These are phyloP conservation scores for Batrachochytrium dendrobatidis DNA, from an alignment of 371 early-diverging fungal species.

Conservation along the genomic window DNA sequence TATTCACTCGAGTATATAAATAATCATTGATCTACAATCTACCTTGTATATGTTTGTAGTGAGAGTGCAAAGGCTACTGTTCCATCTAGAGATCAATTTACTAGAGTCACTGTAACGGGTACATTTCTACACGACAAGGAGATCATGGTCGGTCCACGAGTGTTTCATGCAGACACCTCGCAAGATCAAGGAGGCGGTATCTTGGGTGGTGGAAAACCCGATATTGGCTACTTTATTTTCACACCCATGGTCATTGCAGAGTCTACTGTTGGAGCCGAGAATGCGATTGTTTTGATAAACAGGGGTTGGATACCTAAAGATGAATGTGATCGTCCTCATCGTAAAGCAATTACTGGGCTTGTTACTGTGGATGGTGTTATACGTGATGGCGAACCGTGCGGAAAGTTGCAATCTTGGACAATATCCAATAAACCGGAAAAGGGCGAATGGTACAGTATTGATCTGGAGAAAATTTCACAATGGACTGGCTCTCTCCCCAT, in stretches of 20 bases:
- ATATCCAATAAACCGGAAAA: constrained; percentile 48
- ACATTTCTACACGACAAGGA: constrained; percentile 65
- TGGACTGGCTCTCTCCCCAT: constrained; percentile 56
- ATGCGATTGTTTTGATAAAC: constrained; percentile 69
- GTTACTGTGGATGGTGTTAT: constrained; percentile 58
- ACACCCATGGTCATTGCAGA: constrained; percentile 78
- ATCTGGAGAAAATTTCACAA: constrained; percentile 68
- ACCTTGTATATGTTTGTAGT: no score
- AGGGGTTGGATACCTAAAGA: constrained; percentile 83
- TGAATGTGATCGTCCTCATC: background rate
- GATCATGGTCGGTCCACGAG: constrained; percentile 71
- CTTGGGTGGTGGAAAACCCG: constrained; percentile 3
- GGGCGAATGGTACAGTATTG: constrained; percentile 78
- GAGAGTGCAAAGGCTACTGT: no score
- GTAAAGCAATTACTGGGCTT: constrained; percentile 13
- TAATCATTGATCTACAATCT: no score
- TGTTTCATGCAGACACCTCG: constrained; percentile 22
- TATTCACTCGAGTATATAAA: no score
- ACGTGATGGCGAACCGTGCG: constrained; percentile 46
- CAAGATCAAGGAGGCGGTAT: constrained; percentile 17
- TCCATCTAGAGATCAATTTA: constrained; percentile 1
- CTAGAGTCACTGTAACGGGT: constrained; percentile 49
- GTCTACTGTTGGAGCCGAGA: constrained; percentile 38
- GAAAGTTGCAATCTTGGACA: background rate
- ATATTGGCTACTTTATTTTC: constrained; percentile 67